Conservation (phyloP, 495 filamentous ascomycete genomes). For the Terfezia boudieri region DNA sequence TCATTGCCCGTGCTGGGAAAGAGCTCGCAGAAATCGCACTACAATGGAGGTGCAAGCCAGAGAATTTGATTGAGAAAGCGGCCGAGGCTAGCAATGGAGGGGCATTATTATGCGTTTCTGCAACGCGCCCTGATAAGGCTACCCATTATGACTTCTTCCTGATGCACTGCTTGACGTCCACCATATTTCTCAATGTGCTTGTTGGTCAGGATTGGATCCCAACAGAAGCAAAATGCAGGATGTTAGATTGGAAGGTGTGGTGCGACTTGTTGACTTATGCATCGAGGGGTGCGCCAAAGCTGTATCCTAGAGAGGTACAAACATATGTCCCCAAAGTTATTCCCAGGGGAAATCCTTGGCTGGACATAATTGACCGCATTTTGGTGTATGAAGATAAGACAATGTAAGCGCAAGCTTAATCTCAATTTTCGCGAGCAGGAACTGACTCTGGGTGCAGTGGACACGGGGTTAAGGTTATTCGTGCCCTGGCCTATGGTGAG, state of each 20-base stretch:
- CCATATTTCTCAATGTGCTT: slow-evolving; percentile 39
- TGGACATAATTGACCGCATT: slow-evolving; percentile 33
- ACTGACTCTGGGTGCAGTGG: slow-evolving; percentile 26
- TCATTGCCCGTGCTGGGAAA: slow-evolving; percentile 36
- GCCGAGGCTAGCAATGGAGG: slow-evolving; percentile 55
- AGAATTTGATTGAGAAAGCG: slow-evolving; percentile 40
- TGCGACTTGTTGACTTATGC: slow-evolving; percentile 41
- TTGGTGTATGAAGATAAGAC: slow-evolving; percentile 32
- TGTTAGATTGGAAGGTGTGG: slow-evolving; percentile 44
- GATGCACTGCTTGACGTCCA: slow-evolving; percentile 43
- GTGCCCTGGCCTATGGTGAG: slow-evolving; percentile 41
- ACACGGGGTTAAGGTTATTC: slow-evolving; percentile 47
- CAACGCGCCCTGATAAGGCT: slow-evolving; percentile 38
- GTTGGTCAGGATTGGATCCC: slow-evolving; percentile 22
- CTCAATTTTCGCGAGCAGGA: too few relatives aligned
- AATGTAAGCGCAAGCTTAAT: background rate
- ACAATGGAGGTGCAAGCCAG: slow-evolving; percentile 35
- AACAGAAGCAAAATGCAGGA: slow-evolving; percentile 29
- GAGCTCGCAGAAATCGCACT: slow-evolving; percentile 38
- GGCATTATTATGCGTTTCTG: slow-evolving; percentile 39
- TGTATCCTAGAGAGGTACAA: slow-evolving; percentile 30
- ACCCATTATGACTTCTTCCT: slow-evolving; percentile 66
- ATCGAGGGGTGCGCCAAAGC: slow-evolving; percentile 30
- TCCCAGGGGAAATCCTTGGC: slow-evolving; percentile 24
- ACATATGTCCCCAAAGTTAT: slow-evolving; percentile 26